Evolutionary conservation across 2,329 filamentous ascomycete genomes (phyloP), one percentile per base, ranked within the genome.

Genomic region (Ceratocystis cubensis): DNA sequence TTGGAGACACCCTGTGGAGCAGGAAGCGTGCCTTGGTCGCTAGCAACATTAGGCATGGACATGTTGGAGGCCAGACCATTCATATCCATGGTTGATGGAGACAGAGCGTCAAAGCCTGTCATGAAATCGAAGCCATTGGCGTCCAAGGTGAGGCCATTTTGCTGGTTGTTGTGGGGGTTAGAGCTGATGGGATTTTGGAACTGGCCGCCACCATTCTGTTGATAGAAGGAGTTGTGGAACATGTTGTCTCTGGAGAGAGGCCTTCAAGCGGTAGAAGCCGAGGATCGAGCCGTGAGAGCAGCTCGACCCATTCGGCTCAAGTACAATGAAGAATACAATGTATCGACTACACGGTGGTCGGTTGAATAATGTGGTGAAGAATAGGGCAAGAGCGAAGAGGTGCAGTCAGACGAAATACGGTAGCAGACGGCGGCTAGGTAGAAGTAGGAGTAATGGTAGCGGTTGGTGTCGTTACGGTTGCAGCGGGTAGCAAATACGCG

Each of bases 1-100:
- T 69, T 69, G 41, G 66, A 63, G 8, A 69, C 68, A 46, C 63
- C 63, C 25, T 63, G 57, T 28, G 66, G 15, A 7, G 64, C 20
- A 8, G 50, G 20, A 41, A 37, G 48, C n/a, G 48, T 20, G 10
- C 33, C 48, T 56, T 64, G 63, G 17, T 57, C 50, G 20, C 37
- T 41, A 5, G 30, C 6, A 15, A 28, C 28, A 33, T 30, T 22
- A 4, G 61, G 17, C 15, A 63, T 45, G 20, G 33, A 28, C 64
- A 57, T 62, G 33, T 63, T 66, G n/a, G 63, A 64, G 46, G 63
- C 22, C 46, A 64, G n/a, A 20, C 63, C 46, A 28, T 37, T 50
- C 44, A 46, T 50, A 25, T 33, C 61, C 45, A 48, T 44, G 46
- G 28, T 46, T 10, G 48, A 57, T 45, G 59, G 59, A 5, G 59